Evolutionary conservation across 2,329 filamentous ascomycete species (phyloP).

Genomic region (Phyllosticta citriasiana): DNA sequence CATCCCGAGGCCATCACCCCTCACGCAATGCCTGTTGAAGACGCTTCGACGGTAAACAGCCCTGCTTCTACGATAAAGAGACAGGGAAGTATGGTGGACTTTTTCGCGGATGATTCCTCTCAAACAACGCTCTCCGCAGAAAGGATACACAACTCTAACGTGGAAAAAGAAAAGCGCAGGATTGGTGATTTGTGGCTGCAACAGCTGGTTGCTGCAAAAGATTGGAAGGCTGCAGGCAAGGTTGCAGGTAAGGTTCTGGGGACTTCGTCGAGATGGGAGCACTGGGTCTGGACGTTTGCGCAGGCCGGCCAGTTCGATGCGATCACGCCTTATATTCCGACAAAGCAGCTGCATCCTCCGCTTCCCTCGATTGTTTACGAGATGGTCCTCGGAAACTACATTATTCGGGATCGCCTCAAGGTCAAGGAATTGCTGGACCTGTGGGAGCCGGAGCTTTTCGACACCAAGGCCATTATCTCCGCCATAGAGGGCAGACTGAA

Average conservation of each 20-base stretch:
- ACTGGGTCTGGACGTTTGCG: constrained; percentile 90
- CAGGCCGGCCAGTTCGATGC: constrained; percentile 80
- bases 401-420: constrained; percentile 62
- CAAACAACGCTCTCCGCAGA: constrained; percentile 54
- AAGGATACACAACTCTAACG: constrained; percentile 50
- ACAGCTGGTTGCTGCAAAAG: constrained; percentile 62
- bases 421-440: constrained; percentile 71
- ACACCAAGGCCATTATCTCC: constrained; percentile 64
- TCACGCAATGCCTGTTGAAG: constrained; percentile 27
- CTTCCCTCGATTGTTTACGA: constrained; percentile 80
- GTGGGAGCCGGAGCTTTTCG: constrained; percentile 80
- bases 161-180: constrained; percentile 77
- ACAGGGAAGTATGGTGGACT: constrained; percentile 44
- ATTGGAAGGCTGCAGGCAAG: constrained; percentile 71
- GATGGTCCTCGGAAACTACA: constrained; percentile 79
- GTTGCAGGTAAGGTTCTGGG: constrained; percentile 75
- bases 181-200: constrained; percentile 92
- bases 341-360: constrained; percentile 64
- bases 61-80: constrained; percentile 28
- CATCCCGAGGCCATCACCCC: constrained; percentile 57
- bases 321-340: constrained; percentile 75
- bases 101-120: constrained; percentile 61
- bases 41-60: constrained; percentile 30
- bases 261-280: constrained; percentile 77
- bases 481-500: constrained; percentile 75